Evolutionary conservation across 1,139 yeast genomes (phyloP).

Genomic region (Chernovozyma sophiae-reginae): DNA sequence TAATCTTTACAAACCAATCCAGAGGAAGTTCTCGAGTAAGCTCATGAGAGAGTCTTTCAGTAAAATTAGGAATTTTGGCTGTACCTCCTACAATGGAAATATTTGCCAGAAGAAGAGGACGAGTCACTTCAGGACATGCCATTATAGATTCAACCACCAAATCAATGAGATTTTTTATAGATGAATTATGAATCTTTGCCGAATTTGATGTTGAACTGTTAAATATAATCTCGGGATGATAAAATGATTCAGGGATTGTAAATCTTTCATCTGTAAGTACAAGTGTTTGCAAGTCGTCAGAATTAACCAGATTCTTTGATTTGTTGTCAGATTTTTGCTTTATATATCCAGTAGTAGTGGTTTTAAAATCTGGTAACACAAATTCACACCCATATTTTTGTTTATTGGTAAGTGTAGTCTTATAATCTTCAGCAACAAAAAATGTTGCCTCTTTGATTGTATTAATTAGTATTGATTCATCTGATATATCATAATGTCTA

Average conservation of each 20-base stretch:
- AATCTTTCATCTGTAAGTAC: conserved; percentile 79
- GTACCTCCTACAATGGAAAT: conserved; percentile 83
- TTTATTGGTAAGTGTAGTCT: conserved; percentile 44
- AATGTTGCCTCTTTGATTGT: conserved; percentile 81
- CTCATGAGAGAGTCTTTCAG: conserved; percentile 54
- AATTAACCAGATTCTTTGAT: conserved; percentile 4
- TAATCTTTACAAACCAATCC: conserved; percentile 58
- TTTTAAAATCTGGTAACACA: conserved; percentile 82
- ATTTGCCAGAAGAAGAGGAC: conserved; percentile 78
- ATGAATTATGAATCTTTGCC: conserved; percentile 44
- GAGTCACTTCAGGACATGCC: conserved; percentile 67
- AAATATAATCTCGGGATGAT: conserved; percentile 72
- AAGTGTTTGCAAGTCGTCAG: conserved; percentile 58
- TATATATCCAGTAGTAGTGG: conserved; percentile 67
- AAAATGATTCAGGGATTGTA: conserved; percentile 79
- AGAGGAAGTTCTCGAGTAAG: conserved; percentile 64
- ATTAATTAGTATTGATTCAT: conserved; percentile 81
- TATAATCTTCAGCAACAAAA: conserved; percentile 68
- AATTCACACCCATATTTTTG: conserved; percentile 48
- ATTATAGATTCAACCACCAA: conserved; percentile 68
- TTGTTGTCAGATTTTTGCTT: background rate
- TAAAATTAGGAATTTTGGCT: conserved; percentile 64
- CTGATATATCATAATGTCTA: conserved; percentile 90
- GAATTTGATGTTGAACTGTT: conserved; percentile 30
- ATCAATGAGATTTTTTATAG: conserved; percentile 69